Percentiles rank a stretch among this genome's conserved stretches.
Conservation (phyloP, 2,329 filamentous ascomycete genomes). For the Ustilaginoidea virens region DNA sequence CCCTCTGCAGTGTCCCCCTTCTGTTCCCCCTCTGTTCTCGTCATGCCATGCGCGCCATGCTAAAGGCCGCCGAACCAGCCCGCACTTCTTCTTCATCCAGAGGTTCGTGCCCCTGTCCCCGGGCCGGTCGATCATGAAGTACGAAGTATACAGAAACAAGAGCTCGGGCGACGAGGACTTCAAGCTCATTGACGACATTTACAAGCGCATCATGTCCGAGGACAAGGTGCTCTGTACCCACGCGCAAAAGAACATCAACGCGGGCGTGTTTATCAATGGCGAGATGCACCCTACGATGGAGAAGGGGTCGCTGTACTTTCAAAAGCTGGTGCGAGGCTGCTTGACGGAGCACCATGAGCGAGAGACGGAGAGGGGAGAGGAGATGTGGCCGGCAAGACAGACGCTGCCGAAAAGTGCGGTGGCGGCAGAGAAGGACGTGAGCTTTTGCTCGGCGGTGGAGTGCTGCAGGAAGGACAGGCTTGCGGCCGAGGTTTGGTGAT, state of each 20-base stretch:
- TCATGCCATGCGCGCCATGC: neutral
- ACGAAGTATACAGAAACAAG: slow-evolving; percentile 49
- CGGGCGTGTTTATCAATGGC: slow-evolving; percentile 46
- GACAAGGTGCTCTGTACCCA: slow-evolving; percentile 47
- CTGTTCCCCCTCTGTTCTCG: too few species aligned
- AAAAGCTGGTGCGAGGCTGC: slow-evolving; percentile 31
- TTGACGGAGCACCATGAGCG: slow-evolving; percentile 29
- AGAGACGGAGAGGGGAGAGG: slow-evolving; percentile 26
- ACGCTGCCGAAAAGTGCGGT: slow-evolving; percentile 13
- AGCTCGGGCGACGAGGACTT: slow-evolving; percentile 43
- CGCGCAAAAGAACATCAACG: slow-evolving; percentile 44
- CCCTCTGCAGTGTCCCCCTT: too few species aligned
- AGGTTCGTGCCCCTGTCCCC: slow-evolving; percentile 41
- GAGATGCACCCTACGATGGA: slow-evolving; percentile 46
- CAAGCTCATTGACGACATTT: slow-evolving; percentile 38
- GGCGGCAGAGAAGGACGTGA: slow-evolving; percentile 12
- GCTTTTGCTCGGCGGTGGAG: slow-evolving; percentile 20
- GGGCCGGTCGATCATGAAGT: slow-evolving; percentile 37
- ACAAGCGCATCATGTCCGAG: slow-evolving; percentile 48
- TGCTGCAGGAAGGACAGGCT: slow-evolving; percentile 13
- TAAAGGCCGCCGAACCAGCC: slow-evolving; percentile 18
- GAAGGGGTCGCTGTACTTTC: slow-evolving; percentile 42
- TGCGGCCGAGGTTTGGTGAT: slow-evolving; percentile 1
- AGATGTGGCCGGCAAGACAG: slow-evolving; percentile 37
- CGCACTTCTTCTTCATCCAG: slow-evolving; percentile 50